Percentiles rank a stretch among this genome's conserved stretches.
Conservation (phyloP, 148 eudicot genomes). For the Arctostaphylos glauca region DNA sequence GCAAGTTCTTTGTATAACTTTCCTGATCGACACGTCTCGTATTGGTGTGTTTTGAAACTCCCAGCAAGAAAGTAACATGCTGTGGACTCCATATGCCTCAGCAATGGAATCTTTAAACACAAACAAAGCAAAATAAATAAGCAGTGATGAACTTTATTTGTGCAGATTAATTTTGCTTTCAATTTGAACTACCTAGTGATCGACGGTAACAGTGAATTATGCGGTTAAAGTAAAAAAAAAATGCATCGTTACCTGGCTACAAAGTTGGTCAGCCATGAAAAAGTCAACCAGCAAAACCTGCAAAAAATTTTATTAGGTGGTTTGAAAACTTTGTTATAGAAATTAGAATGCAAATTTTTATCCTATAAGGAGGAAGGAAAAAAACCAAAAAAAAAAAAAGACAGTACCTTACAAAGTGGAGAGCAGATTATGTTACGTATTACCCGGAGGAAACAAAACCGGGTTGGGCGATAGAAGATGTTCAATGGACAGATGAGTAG, state of each 20-base stretch:
- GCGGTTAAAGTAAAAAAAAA: too few species aligned
- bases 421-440: slow-evolving; percentile 86
- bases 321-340: neutral
- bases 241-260: slow-evolving; percentile 70
- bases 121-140: neutral
- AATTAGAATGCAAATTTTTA: neutral
- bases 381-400: neutral
- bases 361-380: neutral
- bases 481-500: slow-evolving; percentile 76
- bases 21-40: slow-evolving; percentile 64
- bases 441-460: slow-evolving; percentile 70
- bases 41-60: slow-evolving; percentile 56
- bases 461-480: slow-evolving; percentile 69
- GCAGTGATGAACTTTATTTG: neutral
- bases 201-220: too few species aligned
- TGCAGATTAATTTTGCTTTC: too few species aligned
- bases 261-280: slow-evolving; percentile 98
- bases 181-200: too few species aligned
- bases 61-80: slow-evolving; percentile 77
- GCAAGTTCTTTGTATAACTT: slow-evolving; percentile 71
- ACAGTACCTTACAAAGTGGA: slow-evolving; percentile 74
- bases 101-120: slow-evolving; percentile 58
- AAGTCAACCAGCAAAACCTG: slow-evolving; percentile 95
- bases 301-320: neutral
- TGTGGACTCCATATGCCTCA: slow-evolving; percentile 78